phyloP scores from a whole-genome alignment of 2,329 filamentous ascomycete genomes.

The Magnaporthales sp. region DNA sequence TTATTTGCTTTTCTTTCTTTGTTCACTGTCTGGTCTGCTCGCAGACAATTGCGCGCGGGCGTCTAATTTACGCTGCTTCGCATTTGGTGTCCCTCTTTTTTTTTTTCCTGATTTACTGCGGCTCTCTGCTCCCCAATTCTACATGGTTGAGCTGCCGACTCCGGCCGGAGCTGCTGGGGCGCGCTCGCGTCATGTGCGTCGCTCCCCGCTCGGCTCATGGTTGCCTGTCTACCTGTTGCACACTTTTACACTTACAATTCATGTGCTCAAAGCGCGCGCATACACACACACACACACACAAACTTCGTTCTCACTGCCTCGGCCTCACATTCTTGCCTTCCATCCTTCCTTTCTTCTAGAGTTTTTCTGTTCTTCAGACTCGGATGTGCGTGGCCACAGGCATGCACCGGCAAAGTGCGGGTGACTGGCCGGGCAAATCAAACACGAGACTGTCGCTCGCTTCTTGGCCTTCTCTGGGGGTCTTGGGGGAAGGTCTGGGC shows the following conservation, averaged over 20 bases:
- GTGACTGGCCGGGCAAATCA: neutral
- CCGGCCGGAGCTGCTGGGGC: neutral
- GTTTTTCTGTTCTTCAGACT: neutral
- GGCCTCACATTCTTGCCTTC: neutral
- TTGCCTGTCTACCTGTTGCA: neutral
- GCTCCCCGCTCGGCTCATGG: neutral
- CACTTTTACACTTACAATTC: neutral
- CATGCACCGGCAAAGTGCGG: neutral
- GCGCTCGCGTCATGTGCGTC: neutral
- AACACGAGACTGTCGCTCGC: neutral
- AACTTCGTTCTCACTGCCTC: neutral
- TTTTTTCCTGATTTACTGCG: neutral
- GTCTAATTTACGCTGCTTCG: neutral
- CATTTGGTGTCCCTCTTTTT: neutral
- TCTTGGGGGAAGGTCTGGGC: neutral
- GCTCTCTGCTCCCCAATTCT: slow-evolving; percentile 2
- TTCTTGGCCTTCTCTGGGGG: neutral
- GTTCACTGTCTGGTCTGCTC: slow-evolving; percentile 6
- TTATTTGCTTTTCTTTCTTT: slow-evolving; percentile 4
- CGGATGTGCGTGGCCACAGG: neutral
- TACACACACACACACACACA: neutral
- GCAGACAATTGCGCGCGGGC: neutral
- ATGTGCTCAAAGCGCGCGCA: neutral
- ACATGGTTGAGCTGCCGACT: neutral
- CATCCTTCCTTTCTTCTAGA: neutral